These are phyloP conservation scores for Rhizoclosmatium globosum DNA, from an alignment of 192 early-diverging fungal species.

Conservation along the genomic window DNA sequence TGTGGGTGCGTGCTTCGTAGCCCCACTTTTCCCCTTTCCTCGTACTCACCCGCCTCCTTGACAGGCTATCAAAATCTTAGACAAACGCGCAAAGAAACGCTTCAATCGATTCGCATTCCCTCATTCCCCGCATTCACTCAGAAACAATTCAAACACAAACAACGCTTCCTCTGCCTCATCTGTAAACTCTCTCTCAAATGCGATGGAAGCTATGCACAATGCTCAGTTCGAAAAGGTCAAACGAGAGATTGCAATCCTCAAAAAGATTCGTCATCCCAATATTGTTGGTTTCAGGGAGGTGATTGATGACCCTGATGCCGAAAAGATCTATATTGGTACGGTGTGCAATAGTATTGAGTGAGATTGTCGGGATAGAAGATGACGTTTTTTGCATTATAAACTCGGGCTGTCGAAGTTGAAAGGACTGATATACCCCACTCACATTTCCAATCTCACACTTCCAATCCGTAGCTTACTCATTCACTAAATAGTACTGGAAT, in stretches of 20 bases:
- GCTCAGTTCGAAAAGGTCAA: constrained; percentile 83
- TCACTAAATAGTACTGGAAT: constrained; percentile 74
- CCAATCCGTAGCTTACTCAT: neutral
- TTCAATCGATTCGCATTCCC: constrained; percentile 58
- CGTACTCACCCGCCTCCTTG: neutral
- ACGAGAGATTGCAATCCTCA: constrained; percentile 94
- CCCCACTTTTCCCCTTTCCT: neutral
- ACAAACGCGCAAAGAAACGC: constrained; percentile 66
- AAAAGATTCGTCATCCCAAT: constrained; percentile 93
- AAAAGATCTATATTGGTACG: constrained; percentile 91
- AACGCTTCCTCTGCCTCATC: neutral
- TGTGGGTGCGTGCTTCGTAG: constrained; percentile 64
- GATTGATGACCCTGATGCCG: constrained; percentile 90
- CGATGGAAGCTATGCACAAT: constrained; percentile 53
- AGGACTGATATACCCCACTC: neutral
- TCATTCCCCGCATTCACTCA: constrained; percentile 53
- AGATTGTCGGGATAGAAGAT: neutral
- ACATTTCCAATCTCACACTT: constrained; percentile 43
- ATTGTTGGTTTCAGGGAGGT: constrained; percentile 91
- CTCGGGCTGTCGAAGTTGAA: too few species aligned
- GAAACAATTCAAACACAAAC: neutral
- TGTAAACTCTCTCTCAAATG: constrained; percentile 4
- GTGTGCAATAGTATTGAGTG: neutral
- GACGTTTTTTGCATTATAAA: too few species aligned
- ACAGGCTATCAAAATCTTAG: constrained; percentile 75